phyloP scores from a whole-genome alignment of 345 rosid species.

The Linum lewisii region DNA sequence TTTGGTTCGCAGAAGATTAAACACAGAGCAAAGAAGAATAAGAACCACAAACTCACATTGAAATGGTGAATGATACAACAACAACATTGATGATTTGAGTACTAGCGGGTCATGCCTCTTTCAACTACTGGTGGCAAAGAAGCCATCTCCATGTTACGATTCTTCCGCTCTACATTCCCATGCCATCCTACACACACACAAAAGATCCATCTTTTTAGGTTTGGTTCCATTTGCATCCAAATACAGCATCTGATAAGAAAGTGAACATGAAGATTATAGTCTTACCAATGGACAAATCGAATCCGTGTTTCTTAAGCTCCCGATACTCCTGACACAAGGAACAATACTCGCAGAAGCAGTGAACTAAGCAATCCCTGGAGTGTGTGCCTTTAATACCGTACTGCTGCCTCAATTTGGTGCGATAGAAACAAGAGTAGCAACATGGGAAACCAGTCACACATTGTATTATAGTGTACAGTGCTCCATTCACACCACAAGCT shows the following conservation, averaged over 20 bases:
- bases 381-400: constrained; percentile 12
- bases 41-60: no score
- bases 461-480: constrained; percentile 22
- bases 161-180: constrained; percentile 24
- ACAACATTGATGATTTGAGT: not conserved
- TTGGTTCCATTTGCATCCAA: not conserved
- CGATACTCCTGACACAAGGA: constrained; percentile 33
- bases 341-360: constrained; percentile 29
- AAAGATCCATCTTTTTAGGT: no score
- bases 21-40: no score
- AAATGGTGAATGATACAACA: no score
- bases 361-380: constrained; percentile 21
- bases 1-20: no score
- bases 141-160: constrained; percentile 18
- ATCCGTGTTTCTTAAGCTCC: constrained; percentile 34
- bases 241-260: not conserved
- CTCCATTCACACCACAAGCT: constrained; percentile 35
- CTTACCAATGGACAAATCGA: constrained; percentile 29
- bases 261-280: not conserved
- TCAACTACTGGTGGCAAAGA: constrained; percentile 14
- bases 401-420: constrained; percentile 34
- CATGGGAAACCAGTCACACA: constrained; percentile 21
- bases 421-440: constrained; percentile 32
- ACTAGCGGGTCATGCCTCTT: constrained; percentile 21
- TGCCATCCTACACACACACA: constrained; percentile 18